Conservation (phyloP, 257 asterid genomes). For the Plectranthus barbatus region DNA sequence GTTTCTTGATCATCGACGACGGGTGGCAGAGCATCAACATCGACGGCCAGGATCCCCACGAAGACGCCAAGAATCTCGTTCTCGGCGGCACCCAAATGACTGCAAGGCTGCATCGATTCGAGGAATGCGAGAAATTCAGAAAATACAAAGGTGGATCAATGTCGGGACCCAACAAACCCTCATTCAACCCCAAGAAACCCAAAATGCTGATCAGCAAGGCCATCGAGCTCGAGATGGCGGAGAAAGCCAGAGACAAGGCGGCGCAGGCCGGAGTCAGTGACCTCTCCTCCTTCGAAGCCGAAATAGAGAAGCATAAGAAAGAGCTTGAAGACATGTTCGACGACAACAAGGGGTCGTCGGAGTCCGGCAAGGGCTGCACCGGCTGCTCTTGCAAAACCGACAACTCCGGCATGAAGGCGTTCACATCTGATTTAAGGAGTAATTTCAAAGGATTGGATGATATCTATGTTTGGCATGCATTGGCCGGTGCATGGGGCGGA, state of each 20-base stretch:
- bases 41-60: conserved; percentile 34
- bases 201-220: conserved; percentile 60
- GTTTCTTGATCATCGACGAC: conserved; percentile 64
- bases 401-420: conserved; percentile 41
- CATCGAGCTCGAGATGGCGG: conserved; percentile 59
- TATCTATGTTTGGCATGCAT: conserved; percentile 67
- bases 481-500: conserved; percentile 81
- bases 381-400: conserved; percentile 26
- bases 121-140: conserved; percentile 56
- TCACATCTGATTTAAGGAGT: conserved; percentile 39
- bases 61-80: conserved; percentile 51
- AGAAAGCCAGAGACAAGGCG: conserved; percentile 53
- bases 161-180: conserved; percentile 31
- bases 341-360: conserved; percentile 2
- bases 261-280: conserved; percentile 30
- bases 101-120: conserved; percentile 55
- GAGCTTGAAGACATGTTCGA: conserved; percentile 43
- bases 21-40: conserved; percentile 70
- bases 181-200: conserved; percentile 51
- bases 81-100: conserved; percentile 69
- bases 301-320: conserved; percentile 19
- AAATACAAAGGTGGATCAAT: conserved; percentile 41
- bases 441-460: conserved; percentile 67
- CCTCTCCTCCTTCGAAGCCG: conserved; percentile 23
- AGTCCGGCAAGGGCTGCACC: conserved; percentile 16